Evolutionary conservation across 495 filamentous ascomycete genomes (phyloP).

Genomic region (Podospora bellae-mahoneyi): DNA sequence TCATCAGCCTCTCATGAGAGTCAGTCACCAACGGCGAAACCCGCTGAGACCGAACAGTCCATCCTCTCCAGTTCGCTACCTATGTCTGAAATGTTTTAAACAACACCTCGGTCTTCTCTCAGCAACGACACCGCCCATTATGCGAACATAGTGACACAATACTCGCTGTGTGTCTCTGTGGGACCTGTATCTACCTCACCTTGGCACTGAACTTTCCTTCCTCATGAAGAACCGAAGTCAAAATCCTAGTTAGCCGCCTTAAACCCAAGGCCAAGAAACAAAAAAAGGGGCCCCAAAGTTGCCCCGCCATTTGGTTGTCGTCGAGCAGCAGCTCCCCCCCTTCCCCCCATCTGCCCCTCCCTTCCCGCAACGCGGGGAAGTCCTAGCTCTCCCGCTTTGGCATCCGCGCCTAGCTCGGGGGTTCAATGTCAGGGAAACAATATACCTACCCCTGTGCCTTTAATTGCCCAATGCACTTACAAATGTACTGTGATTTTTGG

Average conservation of each 20-base stretch:
- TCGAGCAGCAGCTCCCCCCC: not conserved
- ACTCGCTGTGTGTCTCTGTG: not conserved
- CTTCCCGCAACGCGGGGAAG: conserved; percentile 2
- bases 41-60: not conserved
- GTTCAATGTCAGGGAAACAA: not conserved
- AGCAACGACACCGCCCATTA: not conserved
- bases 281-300: not conserved
- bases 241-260: not conserved
- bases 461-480: not conserved
- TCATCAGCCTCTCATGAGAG: not conserved
- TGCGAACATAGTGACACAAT: not conserved
- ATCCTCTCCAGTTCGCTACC: not conserved
- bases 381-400: conserved; percentile 2
- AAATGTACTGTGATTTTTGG: not conserved
- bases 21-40: not conserved
- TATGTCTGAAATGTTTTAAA: not conserved
- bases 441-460: not conserved
- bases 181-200: not conserved
- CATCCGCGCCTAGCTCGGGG: conserved; percentile 1
- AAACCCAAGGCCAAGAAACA: not conserved
- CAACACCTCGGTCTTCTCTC: not conserved
- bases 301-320: not conserved
- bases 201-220: not conserved
- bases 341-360: not conserved
- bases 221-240: not conserved